Evolutionary conservation across 345 rosid species (phyloP).

Genomic region (Pugionium cornutum): DNA sequence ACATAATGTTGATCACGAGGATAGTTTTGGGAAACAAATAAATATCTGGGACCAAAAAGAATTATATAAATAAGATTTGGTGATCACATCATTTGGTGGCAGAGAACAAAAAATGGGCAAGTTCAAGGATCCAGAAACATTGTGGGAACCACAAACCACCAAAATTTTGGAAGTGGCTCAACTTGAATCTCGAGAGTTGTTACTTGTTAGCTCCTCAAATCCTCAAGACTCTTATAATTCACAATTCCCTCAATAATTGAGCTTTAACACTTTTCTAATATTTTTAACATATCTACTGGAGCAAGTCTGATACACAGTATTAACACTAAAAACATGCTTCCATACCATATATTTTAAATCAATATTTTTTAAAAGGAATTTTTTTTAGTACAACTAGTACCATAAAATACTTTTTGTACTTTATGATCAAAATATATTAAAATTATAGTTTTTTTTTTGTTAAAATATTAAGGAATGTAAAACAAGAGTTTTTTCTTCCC

Average conservation of each 20-base stretch:
- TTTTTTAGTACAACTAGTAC: too few relatives aligned
- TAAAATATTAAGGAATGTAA: not conserved
- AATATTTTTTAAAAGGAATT: too few relatives aligned
- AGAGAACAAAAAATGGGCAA: slow-evolving; percentile 58
- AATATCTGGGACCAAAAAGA: slow-evolving; percentile 36
- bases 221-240: not conserved
- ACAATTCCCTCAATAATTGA: too few relatives aligned
- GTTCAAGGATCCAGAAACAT: slow-evolving; percentile 62
- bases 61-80: slow-evolving; percentile 43
- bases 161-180: slow-evolving; percentile 37
- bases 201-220: slow-evolving; percentile 29
- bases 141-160: slow-evolving; percentile 46
- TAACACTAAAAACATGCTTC: too few relatives aligned
- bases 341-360: too few relatives aligned
- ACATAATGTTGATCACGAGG: not conserved
- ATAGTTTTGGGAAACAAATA: slow-evolving; percentile 30
- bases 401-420: too few relatives aligned
- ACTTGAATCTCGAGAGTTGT: slow-evolving; percentile 26
- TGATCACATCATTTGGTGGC: slow-evolving; percentile 45
- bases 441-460: too few relatives aligned
- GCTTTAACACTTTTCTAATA: not conserved
- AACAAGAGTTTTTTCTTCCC: not conserved
- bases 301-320: not conserved
- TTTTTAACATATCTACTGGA: not conserved
- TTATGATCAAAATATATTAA: too few relatives aligned